Percentiles rank a stretch among this genome's conserved stretches.
Evolutionary conservation across 352 stramenopile species (phyloP).

Genomic region (Phytophthora cajani): DNA sequence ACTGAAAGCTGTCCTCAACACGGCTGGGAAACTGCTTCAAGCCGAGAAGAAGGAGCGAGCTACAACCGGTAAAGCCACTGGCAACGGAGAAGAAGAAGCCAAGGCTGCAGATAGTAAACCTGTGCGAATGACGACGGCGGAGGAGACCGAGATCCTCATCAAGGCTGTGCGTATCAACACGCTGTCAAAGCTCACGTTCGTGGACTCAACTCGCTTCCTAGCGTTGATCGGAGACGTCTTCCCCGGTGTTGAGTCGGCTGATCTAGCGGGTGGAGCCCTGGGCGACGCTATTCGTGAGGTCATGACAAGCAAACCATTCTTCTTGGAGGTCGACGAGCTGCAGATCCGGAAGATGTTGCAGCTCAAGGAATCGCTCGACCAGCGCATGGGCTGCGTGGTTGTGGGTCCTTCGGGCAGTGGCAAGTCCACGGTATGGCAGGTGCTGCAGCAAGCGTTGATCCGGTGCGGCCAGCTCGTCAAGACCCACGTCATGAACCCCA

Average conservation of each 20-base stretch:
- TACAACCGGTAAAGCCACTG: conserved; percentile 13
- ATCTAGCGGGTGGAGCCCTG: conserved; percentile 85
- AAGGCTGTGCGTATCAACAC: conserved; percentile 96
- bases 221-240: conserved; percentile 95
- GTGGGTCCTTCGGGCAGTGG: conserved; percentile 93
- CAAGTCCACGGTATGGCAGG: conserved; percentile 95
- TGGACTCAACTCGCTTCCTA: conserved; percentile 90
- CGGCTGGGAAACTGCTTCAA: conserved; percentile 92
- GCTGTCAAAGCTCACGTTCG: conserved; percentile 95
- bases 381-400: conserved; percentile 95
- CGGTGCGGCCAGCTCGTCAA: conserved; percentile 89
- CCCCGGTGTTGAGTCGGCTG: conserved; percentile 82
- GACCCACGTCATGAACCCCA: conserved; percentile 97
- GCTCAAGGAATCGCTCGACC: conserved; percentile 95
- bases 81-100: conserved; percentile 25
- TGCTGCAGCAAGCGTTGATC: conserved; percentile 90
- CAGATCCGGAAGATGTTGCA: conserved; percentile 97
- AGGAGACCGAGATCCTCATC: conserved; percentile 94
- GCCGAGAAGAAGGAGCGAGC: conserved; percentile 74
- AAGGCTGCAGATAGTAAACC: conserved; percentile 28
- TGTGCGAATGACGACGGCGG: conserved; percentile 56
- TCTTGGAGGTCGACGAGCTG: conserved; percentile 86
- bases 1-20: conserved; percentile 95
- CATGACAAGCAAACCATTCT: conserved; percentile 91
- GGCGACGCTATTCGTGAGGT: conserved; percentile 88